These are phyloP conservation scores for Anethum foeniculum DNA, from an alignment of 140 eudicot genomes.

Conservation along the genomic window DNA sequence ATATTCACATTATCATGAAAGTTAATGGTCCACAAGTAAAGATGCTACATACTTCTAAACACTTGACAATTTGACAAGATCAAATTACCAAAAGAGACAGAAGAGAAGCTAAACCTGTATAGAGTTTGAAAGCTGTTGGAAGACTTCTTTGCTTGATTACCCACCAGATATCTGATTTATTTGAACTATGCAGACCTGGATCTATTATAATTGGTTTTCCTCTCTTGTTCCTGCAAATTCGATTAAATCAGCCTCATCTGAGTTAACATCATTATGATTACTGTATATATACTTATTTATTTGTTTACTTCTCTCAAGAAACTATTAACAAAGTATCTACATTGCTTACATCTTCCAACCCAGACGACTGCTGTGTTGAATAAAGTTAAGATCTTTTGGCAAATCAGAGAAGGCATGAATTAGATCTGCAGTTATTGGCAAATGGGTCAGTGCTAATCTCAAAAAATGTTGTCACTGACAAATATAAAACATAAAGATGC, in stretches of 20 bases:
- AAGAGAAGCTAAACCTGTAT: constrained; percentile 51
- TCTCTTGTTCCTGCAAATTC: constrained; percentile 67
- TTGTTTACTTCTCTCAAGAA: background rate
- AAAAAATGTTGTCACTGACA: background rate
- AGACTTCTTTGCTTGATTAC: constrained; percentile 81
- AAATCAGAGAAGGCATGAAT: constrained; percentile 65
- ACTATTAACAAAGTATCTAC: background rate
- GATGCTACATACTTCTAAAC: background rate
- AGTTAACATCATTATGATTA: background rate
- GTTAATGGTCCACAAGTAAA: background rate
- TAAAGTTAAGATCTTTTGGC: constrained; percentile 75
- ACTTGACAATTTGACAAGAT: background rate
- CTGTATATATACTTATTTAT: background rate
- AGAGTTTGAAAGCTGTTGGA: constrained; percentile 93
- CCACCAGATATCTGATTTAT: constrained; percentile 96
- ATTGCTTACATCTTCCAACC: constrained; percentile 88
- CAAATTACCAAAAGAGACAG: background rate
- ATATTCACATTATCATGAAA: constrained; percentile 11
- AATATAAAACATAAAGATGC: background rate
- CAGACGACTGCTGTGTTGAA: constrained; percentile 77
- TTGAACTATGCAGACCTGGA: constrained; percentile 68
- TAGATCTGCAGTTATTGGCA: constrained; percentile 54
- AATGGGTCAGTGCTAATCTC: constrained; percentile 7
- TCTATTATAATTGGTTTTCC: constrained; percentile 90
- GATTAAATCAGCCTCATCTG: background rate